phyloP scores from a whole-genome alignment of 805 yeast species.

The Cyberlindnera xylosilytica region DNA sequence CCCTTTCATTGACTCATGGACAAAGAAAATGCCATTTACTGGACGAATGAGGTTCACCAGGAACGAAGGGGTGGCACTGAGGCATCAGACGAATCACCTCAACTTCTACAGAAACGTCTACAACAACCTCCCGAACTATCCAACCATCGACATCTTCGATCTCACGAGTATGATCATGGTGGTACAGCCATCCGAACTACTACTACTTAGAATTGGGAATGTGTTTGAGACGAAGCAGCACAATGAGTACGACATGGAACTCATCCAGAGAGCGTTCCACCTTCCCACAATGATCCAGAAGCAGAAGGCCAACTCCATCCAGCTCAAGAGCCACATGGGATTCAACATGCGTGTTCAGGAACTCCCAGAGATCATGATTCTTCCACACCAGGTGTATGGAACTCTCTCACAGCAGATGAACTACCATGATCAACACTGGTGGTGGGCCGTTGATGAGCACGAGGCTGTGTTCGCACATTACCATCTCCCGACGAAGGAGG shows the following conservation, averaged over 20 bases:
- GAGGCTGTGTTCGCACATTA: constrained; percentile 35
- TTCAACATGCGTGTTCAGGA: constrained; percentile 11
- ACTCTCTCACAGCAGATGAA: constrained; percentile 49
- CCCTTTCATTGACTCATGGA: too few relatives aligned
- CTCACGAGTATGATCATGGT: constrained; percentile 54
- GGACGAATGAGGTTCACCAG: too few relatives aligned
- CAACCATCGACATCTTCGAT: constrained; percentile 28
- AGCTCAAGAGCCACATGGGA: constrained; percentile 2
- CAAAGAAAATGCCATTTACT: too few relatives aligned
- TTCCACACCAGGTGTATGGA: constrained; percentile 53
- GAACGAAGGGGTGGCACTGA: not conserved
- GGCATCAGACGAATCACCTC: constrained; percentile 6
- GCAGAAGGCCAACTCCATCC: constrained; percentile 7
- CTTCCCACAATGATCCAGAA: constrained; percentile 17
- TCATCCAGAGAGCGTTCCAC: constrained; percentile 36
- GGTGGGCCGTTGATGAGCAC: constrained; percentile 42
- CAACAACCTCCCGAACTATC: constrained; percentile 36
- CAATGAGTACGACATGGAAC: constrained; percentile 55
- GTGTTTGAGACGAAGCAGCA: constrained; percentile 26
- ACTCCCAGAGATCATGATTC: constrained; percentile 30
- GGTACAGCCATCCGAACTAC: constrained; percentile 42
- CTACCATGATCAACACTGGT: constrained; percentile 33
- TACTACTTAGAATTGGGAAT: constrained; percentile 22
- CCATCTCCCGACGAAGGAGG: constrained; percentile 8
- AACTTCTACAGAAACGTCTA: constrained; percentile 31